Evolutionary conservation across 179 eudicot genomes (phyloP), one percentile per base, ranked within the genome.

Genomic region (Amaranthus tricolor): DNA sequence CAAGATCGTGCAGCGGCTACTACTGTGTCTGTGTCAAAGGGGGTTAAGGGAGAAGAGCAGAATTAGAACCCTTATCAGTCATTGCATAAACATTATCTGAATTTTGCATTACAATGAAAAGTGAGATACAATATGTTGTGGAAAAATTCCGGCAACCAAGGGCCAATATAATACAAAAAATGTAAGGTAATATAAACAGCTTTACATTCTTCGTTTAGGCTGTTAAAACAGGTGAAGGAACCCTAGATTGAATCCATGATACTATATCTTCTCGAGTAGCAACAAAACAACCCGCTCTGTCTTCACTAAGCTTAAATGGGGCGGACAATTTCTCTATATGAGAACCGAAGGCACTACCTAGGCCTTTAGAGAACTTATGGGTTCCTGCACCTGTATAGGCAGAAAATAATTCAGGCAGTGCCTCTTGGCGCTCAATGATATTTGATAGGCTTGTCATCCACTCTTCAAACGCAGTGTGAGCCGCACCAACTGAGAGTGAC

Each of bases 351-450:
- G 98, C 91, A 80, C 73, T 80, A 11, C 83, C 88, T 70, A 96
- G 73, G 31, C 98, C 98, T 74, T 89, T 92, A 24, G 99, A 87
- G 81, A 82, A 96, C 79, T 91, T 93, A 66, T 96, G 99, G 14
- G 96, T 91, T 65, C 99, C 99, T 15, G 98, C 82, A 60, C 99
- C 99, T 2, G 99, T 89, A 71, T 81, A 85, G 6, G 96, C 99
- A 2, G 91, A 84, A 58, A 91, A 85, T 58, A 86, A 45, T 80
- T 82, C 87, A 0, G 99, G 99, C 78, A 96, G 68, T 7, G 77
- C 82, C 73, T 91, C 97, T 72, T 89, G 60, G 2, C 89, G 85
- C 84, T 86, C 85, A 8, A 96, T 84, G 0, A 89, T 82, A 66
- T 82, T 84, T 14, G 81, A 79, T 70, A 96, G 43, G 66, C 92